Conservation (phyloP, 768 basidiomycete species). For the Naematelia aurantialba region DNA sequence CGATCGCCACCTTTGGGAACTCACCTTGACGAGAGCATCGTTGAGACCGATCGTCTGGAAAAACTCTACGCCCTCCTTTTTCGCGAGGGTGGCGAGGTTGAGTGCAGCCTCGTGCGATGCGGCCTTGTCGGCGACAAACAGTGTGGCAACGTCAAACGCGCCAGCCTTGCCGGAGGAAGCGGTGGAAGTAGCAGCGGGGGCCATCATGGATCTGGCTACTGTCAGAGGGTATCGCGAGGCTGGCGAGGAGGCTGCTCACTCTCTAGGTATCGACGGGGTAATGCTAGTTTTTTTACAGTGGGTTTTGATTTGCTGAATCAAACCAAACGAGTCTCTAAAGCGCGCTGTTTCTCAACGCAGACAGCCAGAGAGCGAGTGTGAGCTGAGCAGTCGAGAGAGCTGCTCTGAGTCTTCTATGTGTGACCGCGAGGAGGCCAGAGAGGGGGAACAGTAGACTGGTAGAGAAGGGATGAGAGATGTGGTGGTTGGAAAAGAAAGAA, state of each 20-base stretch:
- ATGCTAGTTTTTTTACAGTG: not conserved
- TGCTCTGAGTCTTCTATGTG: not conserved
- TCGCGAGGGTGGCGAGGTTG: conserved; percentile 65
- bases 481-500: conserved; percentile 4
- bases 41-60: conserved; percentile 67
- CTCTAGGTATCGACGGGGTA: not conserved
- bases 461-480: not conserved
- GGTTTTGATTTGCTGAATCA: not conserved
- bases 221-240: not conserved
- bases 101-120: conserved; percentile 68
- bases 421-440: conserved; percentile 4
- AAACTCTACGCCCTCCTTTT: conserved; percentile 79
- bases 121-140: conserved; percentile 82
- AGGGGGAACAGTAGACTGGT: conserved; percentile 7
- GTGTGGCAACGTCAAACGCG: conserved; percentile 63
- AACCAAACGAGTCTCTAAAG: not conserved
- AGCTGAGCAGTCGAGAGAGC: not conserved
- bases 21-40: conserved; percentile 65
- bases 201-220: conserved; percentile 50
- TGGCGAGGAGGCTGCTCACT: not conserved
- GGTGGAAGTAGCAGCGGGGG: conserved; percentile 58
- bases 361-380: not conserved
- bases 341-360: not conserved
- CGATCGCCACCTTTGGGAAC: conserved; percentile 9
- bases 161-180: conserved; percentile 62